phyloP scores from a whole-genome alignment of 2,329 filamentous ascomycete species.

The Colletotrichum gigasporum region DNA sequence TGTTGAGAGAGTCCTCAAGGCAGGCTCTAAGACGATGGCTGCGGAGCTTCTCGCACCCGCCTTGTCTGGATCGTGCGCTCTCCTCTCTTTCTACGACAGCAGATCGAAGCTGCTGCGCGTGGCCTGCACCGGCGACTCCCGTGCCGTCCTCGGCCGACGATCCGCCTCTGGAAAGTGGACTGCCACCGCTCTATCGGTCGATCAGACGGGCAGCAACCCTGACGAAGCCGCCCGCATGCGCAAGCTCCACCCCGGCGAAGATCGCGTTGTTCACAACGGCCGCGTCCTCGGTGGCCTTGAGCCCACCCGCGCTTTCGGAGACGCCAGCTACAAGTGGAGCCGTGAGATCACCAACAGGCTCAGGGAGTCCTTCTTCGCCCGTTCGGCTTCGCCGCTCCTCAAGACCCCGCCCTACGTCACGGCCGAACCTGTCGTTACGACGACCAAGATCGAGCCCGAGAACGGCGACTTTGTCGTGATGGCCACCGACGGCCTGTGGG shows the following conservation, averaged over 20 bases:
- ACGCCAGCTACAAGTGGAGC: slow-evolving; percentile 97
- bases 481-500: slow-evolving; percentile 97
- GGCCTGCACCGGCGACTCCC: slow-evolving; percentile 95
- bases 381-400: slow-evolving; percentile 78
- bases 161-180: slow-evolving; percentile 87
- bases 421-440: slow-evolving; percentile 93
- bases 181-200: slow-evolving; percentile 87
- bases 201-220: slow-evolving; percentile 91
- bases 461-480: slow-evolving; percentile 96
- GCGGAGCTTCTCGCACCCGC: slow-evolving; percentile 93
- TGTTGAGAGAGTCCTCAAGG: slow-evolving; percentile 89
- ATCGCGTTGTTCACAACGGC: slow-evolving; percentile 86
- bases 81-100: slow-evolving; percentile 96
- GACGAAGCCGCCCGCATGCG: slow-evolving; percentile 86
- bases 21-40: slow-evolving; percentile 88
- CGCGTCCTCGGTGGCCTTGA: slow-evolving; percentile 92
- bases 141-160: slow-evolving; percentile 88
- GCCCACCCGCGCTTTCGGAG: slow-evolving; percentile 93
- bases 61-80: slow-evolving; percentile 94
- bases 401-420: slow-evolving; percentile 97
- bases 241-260: slow-evolving; percentile 88
- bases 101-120: slow-evolving; percentile 88
- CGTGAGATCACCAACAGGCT: slow-evolving; percentile 84
- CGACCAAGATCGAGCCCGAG: slow-evolving; percentile 87
- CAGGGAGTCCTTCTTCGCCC: slow-evolving; percentile 87